These are phyloP conservation scores for Scytalidium lignicola DNA, from an alignment of 2,329 filamentous ascomycete species.

Conservation along the genomic window DNA sequence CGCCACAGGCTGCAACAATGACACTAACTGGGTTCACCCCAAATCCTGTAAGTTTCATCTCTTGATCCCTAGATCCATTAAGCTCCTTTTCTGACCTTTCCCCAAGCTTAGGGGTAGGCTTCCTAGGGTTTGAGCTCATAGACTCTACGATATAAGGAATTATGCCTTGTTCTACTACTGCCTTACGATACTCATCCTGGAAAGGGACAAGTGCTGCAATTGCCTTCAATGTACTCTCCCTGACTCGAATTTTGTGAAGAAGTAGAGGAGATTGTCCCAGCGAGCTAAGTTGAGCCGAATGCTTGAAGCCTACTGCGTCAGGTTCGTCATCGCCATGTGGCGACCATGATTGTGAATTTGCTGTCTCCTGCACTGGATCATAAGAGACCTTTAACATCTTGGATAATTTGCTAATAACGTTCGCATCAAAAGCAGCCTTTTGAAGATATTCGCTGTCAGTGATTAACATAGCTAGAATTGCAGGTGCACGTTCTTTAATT, in stretches of 20 bases:
- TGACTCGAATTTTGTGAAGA: constrained; percentile 67
- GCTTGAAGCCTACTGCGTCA: constrained; percentile 14
- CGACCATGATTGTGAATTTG: constrained; percentile 50
- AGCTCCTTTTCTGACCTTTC: constrained; percentile 31
- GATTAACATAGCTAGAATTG: constrained; percentile 72
- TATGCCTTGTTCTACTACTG: constrained; percentile 75
- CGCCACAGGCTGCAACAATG: constrained; percentile 78
- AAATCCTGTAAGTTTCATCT: constrained; percentile 38
- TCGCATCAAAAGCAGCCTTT: constrained; percentile 71
- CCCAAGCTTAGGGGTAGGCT: constrained; percentile 35
- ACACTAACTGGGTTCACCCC: constrained; percentile 72
- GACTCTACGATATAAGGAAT: constrained; percentile 81
- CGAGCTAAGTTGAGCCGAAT: constrained; percentile 49
- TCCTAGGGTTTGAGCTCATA: constrained; percentile 57
- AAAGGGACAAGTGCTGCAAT: constrained; percentile 76
- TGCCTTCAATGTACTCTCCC: constrained; percentile 72
- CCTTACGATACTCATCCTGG: constrained; percentile 79
- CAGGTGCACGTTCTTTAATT: constrained; percentile 66
- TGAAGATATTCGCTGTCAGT: constrained; percentile 76
- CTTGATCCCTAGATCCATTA: constrained; percentile 10
- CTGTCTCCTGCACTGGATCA: constrained; percentile 47
- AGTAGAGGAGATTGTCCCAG: constrained; percentile 55
- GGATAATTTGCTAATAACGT: constrained; percentile 56
- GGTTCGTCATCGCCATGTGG: constrained; percentile 18
- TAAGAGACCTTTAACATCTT: constrained; percentile 62